Evolutionary conservation across 768 basidiomycete genomes (phyloP), one percentile per base, ranked within the genome.

Genomic region (Lyophyllum decastes): DNA sequence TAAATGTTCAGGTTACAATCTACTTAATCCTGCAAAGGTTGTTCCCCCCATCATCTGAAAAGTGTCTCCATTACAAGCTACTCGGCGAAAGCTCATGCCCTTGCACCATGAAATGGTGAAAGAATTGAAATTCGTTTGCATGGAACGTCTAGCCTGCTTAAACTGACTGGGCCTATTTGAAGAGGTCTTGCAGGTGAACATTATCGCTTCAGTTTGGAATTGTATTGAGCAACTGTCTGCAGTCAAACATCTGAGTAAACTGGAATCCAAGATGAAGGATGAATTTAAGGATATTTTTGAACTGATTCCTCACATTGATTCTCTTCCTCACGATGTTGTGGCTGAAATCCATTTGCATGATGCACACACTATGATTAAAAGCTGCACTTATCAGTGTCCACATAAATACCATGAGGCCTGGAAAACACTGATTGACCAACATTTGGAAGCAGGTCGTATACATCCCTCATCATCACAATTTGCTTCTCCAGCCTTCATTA

Each of bases 401-500:
- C 48, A 66, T 2, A 72, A 76, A 44, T 79, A 72, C 26, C 49
- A 54, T 0, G 72, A 72, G 0, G 69, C 70, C 0, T 79, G 76
- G 72, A 26, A 68, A 3, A 68, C 38, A 0, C 58, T 80, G 0
- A 63, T 81, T 0, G 49, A 76, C 0, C 56, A 73, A n/a, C 74
- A 76, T 52, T 47, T 79, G 0, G 65, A 61, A 0, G 67, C 72
- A 2, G 76, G 77, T 0, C 55, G 64, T 0, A 67, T 80, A 0
- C 57, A 61, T 0, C 71, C 68, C 0, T 78, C 72, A 0, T 59
- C 60, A 0, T 73, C 68, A 0, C 40, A 46, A 0, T 70, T 65
- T 44, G 71, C 72, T 0, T 81, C 72, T 0, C 77, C 74, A 0
- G 65, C 69, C 0, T 81, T 79, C 54, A 65, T 79, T 1, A 72